Evolutionary conservation across 1,139 yeast genomes (phyloP).

Genomic region (Groenewaldozyma sp.): DNA sequence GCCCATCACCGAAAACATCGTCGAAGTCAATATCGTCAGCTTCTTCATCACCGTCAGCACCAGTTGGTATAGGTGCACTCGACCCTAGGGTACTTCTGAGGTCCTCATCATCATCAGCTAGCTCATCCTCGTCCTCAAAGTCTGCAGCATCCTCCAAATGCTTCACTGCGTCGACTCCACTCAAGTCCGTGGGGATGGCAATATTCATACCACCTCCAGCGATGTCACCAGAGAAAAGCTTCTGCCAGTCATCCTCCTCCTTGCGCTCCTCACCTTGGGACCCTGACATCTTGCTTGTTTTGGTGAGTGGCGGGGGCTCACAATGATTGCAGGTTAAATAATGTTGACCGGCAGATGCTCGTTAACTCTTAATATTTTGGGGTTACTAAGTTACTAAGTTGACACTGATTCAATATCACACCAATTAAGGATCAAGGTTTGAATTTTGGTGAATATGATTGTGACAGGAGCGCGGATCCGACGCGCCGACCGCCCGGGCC

Average conservation of each 20-base stretch:
- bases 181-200: constrained; percentile 21
- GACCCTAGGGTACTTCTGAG: too few relatives aligned
- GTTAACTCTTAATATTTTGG: too few relatives aligned
- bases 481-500: too few relatives aligned
- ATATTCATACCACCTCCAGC: constrained; percentile 18
- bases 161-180: constrained; percentile 32
- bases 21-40: constrained; percentile 1
- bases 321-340: too few relatives aligned
- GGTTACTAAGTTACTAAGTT: too few relatives aligned
- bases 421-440: too few relatives aligned
- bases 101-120: constrained; percentile 63
- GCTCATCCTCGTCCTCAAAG: constrained; percentile 88
- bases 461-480: too few relatives aligned
- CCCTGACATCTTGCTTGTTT: too few relatives aligned
- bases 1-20: neutral
- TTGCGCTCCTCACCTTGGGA: constrained; percentile 5
- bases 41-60: neutral
- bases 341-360: too few relatives aligned
- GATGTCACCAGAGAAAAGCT: constrained; percentile 14
- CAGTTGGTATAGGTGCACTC: neutral
- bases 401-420: too few relatives aligned
- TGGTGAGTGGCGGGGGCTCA: neutral
- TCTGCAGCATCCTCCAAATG: constrained; percentile 95
- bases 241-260: constrained; percentile 22
- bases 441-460: too few relatives aligned